These are phyloP conservation scores for Cutaneotrichosporon dermatis DNA, from an alignment of 1,284 basidiomycete species.

Conservation along the genomic window DNA sequence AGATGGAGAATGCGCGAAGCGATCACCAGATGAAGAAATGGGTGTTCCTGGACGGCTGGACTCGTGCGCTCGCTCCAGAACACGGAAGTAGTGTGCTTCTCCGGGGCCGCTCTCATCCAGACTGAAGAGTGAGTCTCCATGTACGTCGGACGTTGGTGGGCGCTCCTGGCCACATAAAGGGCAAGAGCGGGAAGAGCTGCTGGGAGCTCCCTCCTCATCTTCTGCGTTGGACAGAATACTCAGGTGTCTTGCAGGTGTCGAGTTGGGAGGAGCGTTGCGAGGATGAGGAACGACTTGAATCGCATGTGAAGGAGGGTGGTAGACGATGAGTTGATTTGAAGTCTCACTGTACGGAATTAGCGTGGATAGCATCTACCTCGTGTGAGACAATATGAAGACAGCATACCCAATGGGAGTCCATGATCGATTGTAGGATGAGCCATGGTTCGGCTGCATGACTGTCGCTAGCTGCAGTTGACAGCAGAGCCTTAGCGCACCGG, in stretches of 20 bases:
- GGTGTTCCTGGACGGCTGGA: constrained; percentile 40
- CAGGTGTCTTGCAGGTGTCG: neutral
- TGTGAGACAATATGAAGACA: constrained; percentile 7
- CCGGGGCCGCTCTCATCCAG: neutral
- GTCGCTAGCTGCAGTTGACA: no score
- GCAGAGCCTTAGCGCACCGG: no score
- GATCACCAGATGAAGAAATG: constrained; percentile 11
- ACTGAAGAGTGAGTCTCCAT: neutral
- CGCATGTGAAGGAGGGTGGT: constrained; percentile 79
- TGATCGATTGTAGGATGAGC: neutral
- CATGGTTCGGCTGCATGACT: neutral
- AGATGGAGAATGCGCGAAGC: constrained; percentile 46
- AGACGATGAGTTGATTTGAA: constrained; percentile 80
- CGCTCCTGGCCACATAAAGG: constrained; percentile 33
- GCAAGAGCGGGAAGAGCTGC: constrained; percentile 36
- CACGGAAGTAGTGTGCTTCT: constrained; percentile 35
- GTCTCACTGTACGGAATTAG: constrained; percentile 42
- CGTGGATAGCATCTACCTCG: no score
- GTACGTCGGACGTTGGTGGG: neutral
- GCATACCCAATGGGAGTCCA: constrained; percentile 32
- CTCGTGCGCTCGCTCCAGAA: constrained; percentile 43
- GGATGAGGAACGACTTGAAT: constrained; percentile 57
- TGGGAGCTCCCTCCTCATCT: no score
- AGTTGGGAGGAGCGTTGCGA: constrained; percentile 17
- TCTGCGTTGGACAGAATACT: neutral